Conservation (phyloP, 306 rosid genomes). For the Delonix regia region DNA sequence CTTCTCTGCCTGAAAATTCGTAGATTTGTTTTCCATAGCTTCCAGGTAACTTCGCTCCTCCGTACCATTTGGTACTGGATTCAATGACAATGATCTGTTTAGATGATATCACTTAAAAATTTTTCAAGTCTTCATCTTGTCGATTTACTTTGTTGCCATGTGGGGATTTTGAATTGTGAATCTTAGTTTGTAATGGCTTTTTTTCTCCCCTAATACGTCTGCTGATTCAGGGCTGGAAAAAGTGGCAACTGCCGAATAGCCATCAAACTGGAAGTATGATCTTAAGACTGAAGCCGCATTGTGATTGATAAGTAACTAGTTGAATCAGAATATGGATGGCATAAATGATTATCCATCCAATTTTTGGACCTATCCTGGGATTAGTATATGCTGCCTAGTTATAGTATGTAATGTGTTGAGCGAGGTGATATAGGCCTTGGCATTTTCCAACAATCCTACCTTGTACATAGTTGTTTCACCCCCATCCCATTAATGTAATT, state of each 20-base stretch:
- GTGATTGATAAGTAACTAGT: slow-evolving; percentile 23
- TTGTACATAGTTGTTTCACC: slow-evolving; percentile 46
- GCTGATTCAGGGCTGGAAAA: slow-evolving; percentile 30
- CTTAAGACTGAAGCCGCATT: slow-evolving; percentile 38
- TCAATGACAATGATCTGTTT: not conserved
- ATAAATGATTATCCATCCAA: slow-evolving; percentile 42
- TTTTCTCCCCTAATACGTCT: not conserved
- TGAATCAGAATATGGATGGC: slow-evolving; percentile 44
- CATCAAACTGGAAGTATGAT: slow-evolving; percentile 39
- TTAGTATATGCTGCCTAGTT: slow-evolving; percentile 38
- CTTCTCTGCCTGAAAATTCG: slow-evolving; percentile 36
- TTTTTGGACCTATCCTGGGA: slow-evolving; percentile 55
- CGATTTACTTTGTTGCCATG: not conserved
- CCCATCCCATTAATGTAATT: slow-evolving; percentile 50
- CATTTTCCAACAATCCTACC: slow-evolving; percentile 34
- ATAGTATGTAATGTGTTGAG: slow-evolving; percentile 43
- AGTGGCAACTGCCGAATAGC: slow-evolving; percentile 33
- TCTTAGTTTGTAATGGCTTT: not conserved
- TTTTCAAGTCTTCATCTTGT: not conserved
- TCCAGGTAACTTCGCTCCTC: slow-evolving; percentile 38
- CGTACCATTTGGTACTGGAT: not conserved
- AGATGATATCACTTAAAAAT: not conserved
- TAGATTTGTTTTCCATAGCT: slow-evolving; percentile 37
- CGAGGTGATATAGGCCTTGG: slow-evolving; percentile 39
- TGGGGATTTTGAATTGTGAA: not conserved